These are phyloP conservation scores for Fusarium torreyae DNA, from an alignment of 2,329 filamentous ascomycete species.

Conservation along the genomic window DNA sequence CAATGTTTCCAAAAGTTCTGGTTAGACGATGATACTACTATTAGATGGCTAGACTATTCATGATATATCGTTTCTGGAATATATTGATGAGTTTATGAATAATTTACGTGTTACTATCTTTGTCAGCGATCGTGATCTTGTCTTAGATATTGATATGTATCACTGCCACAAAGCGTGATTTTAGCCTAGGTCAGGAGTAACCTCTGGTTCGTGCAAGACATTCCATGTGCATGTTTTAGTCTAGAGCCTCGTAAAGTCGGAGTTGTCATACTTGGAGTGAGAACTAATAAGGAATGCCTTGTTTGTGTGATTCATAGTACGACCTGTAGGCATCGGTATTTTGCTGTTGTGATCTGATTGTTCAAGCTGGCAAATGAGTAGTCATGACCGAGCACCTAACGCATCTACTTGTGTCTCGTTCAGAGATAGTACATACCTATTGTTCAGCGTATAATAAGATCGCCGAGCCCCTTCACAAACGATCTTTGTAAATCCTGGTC, in stretches of 20 bases:
- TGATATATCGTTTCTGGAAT: conserved; percentile 9
- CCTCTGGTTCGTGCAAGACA: conserved; percentile 9
- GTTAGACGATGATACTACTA: conserved; percentile 2
- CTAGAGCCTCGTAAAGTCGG: conserved; percentile 31
- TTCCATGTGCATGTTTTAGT: conserved; percentile 12
- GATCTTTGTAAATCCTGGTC: conserved; percentile 3
- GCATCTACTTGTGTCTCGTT: neutral
- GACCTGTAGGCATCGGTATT: conserved; percentile 14
- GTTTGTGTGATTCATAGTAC: conserved; percentile 13
- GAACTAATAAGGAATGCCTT: conserved; percentile 10
- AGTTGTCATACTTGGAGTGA: conserved; percentile 20
- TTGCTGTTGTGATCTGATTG: conserved; percentile 10
- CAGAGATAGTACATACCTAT: neutral
- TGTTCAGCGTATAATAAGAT: neutral
- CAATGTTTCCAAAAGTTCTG: neutral
- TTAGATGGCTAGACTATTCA: conserved; percentile 3
- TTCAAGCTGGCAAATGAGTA: neutral
- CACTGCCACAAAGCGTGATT: conserved; percentile 11
- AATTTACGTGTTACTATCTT: neutral
- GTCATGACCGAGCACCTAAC: neutral
- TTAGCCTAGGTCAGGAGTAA: conserved; percentile 22
- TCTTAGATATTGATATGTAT: conserved; percentile 5
- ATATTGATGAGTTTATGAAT: conserved; percentile 28
- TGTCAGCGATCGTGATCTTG: conserved; percentile 22
- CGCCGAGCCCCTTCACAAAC: neutral